These are phyloP conservation scores for Collybia nuda DNA, from an alignment of 768 basidiomycete species.

Conservation along the genomic window DNA sequence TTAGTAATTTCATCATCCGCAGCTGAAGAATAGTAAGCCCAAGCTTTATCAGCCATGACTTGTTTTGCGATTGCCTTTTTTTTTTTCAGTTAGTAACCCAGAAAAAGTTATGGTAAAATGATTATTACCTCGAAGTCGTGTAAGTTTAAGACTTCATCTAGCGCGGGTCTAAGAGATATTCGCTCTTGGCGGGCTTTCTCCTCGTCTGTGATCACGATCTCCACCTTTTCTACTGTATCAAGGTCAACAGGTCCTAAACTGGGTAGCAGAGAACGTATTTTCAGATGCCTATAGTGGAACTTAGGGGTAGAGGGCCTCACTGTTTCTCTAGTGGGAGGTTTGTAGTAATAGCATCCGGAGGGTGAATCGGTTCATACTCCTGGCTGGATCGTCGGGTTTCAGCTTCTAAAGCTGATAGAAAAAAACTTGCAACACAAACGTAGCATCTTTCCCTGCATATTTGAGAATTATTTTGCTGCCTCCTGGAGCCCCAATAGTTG, in stretches of 20 bases:
- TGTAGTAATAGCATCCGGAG: conserved; percentile 74
- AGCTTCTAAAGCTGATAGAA: background rate
- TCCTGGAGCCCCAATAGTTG: conserved; percentile 34
- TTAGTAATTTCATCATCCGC: conserved; percentile 93
- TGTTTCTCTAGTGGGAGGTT: conserved; percentile 86
- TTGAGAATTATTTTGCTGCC: conserved; percentile 85
- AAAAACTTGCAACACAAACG: conserved; percentile 44
- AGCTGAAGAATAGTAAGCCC: conserved; percentile 97
- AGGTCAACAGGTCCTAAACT: conserved; percentile 75
- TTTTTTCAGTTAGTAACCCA: conserved; percentile 4
- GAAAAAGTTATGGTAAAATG: background rate
- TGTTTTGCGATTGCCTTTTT: conserved; percentile 77
- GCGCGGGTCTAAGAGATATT: conserved; percentile 61
- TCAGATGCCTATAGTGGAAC: conserved; percentile 3
- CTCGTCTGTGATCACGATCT: conserved; percentile 63
- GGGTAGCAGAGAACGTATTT: background rate
- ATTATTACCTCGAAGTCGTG: conserved; percentile 87
- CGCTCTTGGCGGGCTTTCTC: conserved; percentile 71
- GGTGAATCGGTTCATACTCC: conserved; percentile 90
- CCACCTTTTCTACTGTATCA: conserved; percentile 60
- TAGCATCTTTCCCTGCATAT: conserved; percentile 89
- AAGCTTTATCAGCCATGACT: conserved; percentile 84
- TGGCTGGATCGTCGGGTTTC: conserved; percentile 38
- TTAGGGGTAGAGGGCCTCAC: conserved; percentile 33
- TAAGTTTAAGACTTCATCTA: conserved; percentile 81